A percentile compares a stretch with the other conserved stretches of the same genome.
These are phyloP conservation scores for Nitzschia palea DNA, from an alignment of 108 stramenopile species.

Conservation along the genomic window DNA sequence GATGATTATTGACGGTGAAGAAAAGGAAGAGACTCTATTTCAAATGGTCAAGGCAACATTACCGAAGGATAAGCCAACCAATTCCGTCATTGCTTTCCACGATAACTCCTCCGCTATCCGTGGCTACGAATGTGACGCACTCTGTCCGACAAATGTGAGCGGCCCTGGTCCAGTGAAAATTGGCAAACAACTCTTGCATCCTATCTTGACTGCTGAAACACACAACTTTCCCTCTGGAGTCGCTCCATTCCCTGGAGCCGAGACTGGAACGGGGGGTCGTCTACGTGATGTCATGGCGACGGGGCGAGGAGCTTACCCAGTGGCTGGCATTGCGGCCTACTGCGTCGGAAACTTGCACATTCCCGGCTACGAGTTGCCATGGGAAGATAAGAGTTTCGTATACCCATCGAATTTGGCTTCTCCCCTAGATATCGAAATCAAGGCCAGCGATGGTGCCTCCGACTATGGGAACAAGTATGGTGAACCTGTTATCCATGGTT, in stretches of 20 bases:
- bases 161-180: constrained; percentile 61
- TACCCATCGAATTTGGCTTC: constrained; percentile 90
- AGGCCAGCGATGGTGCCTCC: constrained; percentile 96
- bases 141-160: constrained; percentile 52
- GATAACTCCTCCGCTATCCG: constrained; percentile 96
- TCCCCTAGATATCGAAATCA: constrained; percentile 92
- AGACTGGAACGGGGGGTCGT: constrained; percentile 98
- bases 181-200: constrained; percentile 73
- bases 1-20: constrained; percentile 96
- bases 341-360: constrained; percentile 98
- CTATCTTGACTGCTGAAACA: constrained; percentile 98
- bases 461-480: constrained; percentile 99
- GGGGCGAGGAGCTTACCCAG: constrained; percentile 93
- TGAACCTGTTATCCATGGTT: constrained; percentile 97
- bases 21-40: constrained; percentile 92
- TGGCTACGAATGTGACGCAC: constrained; percentile 79
- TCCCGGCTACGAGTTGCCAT: constrained; percentile 92
- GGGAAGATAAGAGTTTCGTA: constrained; percentile 89
- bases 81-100: constrained; percentile 97
- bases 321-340: constrained; percentile 93
- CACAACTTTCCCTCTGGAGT: constrained; percentile 99
- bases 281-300: constrained; percentile 99
- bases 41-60: constrained; percentile 98
- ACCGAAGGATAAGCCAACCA: constrained; percentile 71
- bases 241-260: constrained; percentile 98